Evolutionary conservation across 139 green algal species (phyloP), one percentile per base, ranked within the genome.

Genomic region (Picochlorum sp.): DNA sequence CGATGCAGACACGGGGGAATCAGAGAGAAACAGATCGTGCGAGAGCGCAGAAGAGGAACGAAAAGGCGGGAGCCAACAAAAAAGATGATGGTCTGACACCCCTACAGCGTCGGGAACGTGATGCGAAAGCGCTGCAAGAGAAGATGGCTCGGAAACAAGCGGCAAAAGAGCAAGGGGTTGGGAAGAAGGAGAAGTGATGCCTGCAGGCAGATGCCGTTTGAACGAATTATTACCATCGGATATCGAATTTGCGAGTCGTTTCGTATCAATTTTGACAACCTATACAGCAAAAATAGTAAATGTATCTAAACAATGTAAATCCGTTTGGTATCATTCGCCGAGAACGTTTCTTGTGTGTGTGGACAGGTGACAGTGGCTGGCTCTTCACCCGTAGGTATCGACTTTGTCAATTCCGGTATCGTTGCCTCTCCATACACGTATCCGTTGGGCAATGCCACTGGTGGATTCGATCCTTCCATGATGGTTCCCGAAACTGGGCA

Each of bases 381-480:
- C 20, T 47, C 39, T 26, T 24, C 10, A 41, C 39, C 22, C 18
- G 39, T 26, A n/a, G n/a, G 24, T 61, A 26, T 18, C 40, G 6
- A 39, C 10, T 14, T 9, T 18, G 50, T 47, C 4, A 43, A 47
- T 56, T 9, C 20, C 20, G 80, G 70, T 5, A 88, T 53, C 3
- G 72, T 84, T 7, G 39, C 51, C 40, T 79, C 64, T 57, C 80
- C 80, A 79, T 93, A 94, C 30, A 94, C 84, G 20, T 85, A 85
- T 20, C 88, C 88, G 57, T 95, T 96, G 22, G 89, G 87, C 61
- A 96, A 67, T 59, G 89, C 87, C 61, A 95, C 72, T 4, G 90
- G 89, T 22, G 89, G 87, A 69, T 97, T 97, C 53, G 90, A 71
- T 57, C 93, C 91, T 18, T 80, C 81, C 87, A 97, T 97, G 22